phyloP scores from a whole-genome alignment of 2,329 filamentous ascomycete species.

The Zelopaecilomyces penicillatus region DNA sequence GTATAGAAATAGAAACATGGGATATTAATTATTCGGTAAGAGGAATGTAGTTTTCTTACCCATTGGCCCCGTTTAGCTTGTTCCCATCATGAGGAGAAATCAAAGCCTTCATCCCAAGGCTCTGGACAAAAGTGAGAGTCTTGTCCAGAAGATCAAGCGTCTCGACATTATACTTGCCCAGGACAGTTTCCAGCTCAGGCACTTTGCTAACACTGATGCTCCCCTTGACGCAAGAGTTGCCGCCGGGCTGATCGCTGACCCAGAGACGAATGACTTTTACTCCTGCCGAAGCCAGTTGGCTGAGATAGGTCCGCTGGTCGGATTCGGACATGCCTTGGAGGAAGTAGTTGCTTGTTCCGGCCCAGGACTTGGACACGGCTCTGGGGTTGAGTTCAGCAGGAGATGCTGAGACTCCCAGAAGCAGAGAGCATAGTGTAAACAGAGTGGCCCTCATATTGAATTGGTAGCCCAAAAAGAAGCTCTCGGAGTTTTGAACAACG shows the following conservation, averaged over 20 bases:
- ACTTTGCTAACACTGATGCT: constrained; percentile 8
- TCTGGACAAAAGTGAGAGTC: constrained; percentile 4
- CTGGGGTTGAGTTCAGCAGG: not conserved
- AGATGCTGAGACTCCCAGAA: not conserved
- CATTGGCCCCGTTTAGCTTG: constrained; percentile 8
- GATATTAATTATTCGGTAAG: too few relatives aligned
- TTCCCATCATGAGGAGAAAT: constrained; percentile 13
- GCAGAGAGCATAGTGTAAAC: not conserved
- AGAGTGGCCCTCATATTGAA: too few relatives aligned
- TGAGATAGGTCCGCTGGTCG: constrained; percentile 11
- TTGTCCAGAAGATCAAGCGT: constrained; percentile 9
- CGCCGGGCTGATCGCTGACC: constrained; percentile 8
- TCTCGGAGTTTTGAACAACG: too few relatives aligned
- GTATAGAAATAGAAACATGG: too few relatives aligned
- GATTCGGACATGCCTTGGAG: constrained; percentile 11
- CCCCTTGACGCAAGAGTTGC: constrained; percentile 11
- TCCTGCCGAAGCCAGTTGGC: constrained; percentile 8
- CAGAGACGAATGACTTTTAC: constrained; percentile 13
- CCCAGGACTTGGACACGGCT: constrained; percentile 7
- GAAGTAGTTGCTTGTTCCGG: constrained; percentile 14
- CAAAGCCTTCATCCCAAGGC: constrained; percentile 11
- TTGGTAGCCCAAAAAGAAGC: too few relatives aligned
- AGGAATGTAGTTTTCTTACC: too few relatives aligned
- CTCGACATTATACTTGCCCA: constrained; percentile 13
- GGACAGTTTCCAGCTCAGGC: constrained; percentile 10